These are phyloP conservation scores for Sporothrix phasma DNA, from an alignment of 2,329 filamentous ascomycete genomes.

Conservation along the genomic window DNA sequence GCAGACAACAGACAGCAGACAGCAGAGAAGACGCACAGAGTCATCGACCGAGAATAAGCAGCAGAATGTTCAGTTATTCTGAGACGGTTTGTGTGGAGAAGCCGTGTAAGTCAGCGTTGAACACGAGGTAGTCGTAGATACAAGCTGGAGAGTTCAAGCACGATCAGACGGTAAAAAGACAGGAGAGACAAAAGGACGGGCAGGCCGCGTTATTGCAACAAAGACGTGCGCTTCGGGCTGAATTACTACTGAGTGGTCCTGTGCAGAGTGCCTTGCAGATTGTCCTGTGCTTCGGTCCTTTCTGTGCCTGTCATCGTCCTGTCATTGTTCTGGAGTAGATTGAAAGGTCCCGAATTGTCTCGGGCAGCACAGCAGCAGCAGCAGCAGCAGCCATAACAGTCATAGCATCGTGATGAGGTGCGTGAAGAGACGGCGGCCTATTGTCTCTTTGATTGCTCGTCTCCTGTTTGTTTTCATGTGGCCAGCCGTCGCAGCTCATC, in stretches of 20 bases:
- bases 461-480: not conserved
- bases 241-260: not conserved
- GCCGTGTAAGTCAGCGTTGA: too few relatives aligned
- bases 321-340: not conserved
- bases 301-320: not conserved
- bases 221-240: not conserved
- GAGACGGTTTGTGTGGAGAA: not conserved
- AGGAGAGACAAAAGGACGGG: not conserved
- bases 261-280: not conserved
- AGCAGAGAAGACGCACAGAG: not conserved
- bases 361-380: too few relatives aligned
- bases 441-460: not conserved
- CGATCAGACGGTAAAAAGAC: not conserved
- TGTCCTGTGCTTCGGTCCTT: too few relatives aligned
- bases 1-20: too few relatives aligned
- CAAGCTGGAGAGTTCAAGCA: too few relatives aligned
- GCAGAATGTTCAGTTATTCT: too few relatives aligned
- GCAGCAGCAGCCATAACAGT: not conserved
- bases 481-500: not conserved
- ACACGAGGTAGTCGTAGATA: too few relatives aligned
- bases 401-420: not conserved
- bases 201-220: not conserved
- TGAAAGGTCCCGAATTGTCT: not conserved
- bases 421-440: not conserved
- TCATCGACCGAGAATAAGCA: not conserved